A percentile compares a stretch with the other conserved stretches of the same genome.
phyloP scores from a whole-genome alignment of 345 rosid species.

The Gossypium bickii region DNA sequence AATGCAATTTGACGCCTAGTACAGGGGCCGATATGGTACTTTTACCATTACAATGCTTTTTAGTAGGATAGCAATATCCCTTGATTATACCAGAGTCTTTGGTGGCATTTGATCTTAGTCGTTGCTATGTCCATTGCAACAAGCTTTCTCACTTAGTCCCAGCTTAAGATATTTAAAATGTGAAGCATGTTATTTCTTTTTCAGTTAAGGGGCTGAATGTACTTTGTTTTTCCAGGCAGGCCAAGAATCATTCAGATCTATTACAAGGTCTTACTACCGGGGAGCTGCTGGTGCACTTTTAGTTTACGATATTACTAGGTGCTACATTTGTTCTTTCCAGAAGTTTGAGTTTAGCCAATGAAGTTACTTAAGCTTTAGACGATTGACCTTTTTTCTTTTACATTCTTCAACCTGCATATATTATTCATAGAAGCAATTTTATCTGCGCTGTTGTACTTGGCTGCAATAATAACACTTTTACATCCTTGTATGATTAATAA shows the following conservation, averaged over 20 bases:
- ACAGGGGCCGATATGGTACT: too few relatives aligned
- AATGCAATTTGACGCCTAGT: too few relatives aligned
- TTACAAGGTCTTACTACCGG: conserved; percentile 8
- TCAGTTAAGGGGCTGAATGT: not conserved
- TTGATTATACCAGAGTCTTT: not conserved
- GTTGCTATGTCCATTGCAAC: not conserved
- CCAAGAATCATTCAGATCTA: conserved; percentile 16
- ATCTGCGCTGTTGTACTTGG: not conserved
- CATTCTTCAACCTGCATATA: not conserved
- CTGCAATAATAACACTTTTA: not conserved
- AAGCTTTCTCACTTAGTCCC: not conserved
- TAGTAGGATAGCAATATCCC: not conserved
- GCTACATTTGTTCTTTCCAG: not conserved
- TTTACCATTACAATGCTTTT: not conserved
- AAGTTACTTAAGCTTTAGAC: not conserved
- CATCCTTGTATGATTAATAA: not conserved
- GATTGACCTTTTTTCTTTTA: not conserved
- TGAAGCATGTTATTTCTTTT: not conserved
- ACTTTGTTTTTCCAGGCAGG: conserved; percentile 10
- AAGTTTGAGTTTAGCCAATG: not conserved
- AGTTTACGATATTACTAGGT: conserved; percentile 1
- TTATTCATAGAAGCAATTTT: not conserved
- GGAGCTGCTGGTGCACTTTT: conserved; percentile 1
- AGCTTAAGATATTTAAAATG: not conserved
- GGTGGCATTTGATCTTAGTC: not conserved